These are phyloP conservation scores for Pinus taeda DNA, from an alignment of 75 land plant species.

Conservation along the genomic window DNA sequence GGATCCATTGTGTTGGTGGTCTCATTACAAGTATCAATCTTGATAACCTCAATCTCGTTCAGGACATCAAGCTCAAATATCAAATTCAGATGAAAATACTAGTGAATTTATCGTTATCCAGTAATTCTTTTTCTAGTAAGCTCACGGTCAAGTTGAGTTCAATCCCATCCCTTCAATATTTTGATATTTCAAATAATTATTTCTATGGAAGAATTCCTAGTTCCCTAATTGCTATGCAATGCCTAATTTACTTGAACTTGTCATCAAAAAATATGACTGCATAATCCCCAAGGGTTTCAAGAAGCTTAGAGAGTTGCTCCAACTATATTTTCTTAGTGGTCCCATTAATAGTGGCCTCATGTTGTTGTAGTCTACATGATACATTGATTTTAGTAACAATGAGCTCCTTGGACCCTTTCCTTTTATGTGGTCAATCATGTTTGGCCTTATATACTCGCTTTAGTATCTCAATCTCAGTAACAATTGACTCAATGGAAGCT, in stretches of 20 bases:
- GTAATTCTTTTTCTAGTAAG: slow-evolving; percentile 45
- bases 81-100: slow-evolving; percentile 27
- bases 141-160: slow-evolving; percentile 35
- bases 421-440: slow-evolving; percentile 22
- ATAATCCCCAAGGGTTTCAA: slow-evolving; percentile 29
- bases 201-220: slow-evolving; percentile 61
- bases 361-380: no score
- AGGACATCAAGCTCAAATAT: slow-evolving; percentile 48
- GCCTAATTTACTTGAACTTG: slow-evolving; percentile 41
- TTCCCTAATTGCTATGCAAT: slow-evolving; percentile 28
- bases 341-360: slow-evolving; percentile 19
- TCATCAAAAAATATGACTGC: slow-evolving; percentile 35
- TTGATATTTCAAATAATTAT: slow-evolving; percentile 53
- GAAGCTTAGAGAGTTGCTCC: slow-evolving; percentile 43
- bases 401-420: slow-evolving; percentile 52
- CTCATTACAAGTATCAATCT: slow-evolving; percentile 31
- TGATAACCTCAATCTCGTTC: slow-evolving; percentile 28
- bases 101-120: slow-evolving; percentile 36
- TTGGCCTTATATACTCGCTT: slow-evolving; percentile 41
- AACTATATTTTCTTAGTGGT: slow-evolving; percentile 50
- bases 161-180: slow-evolving; percentile 29
- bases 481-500: slow-evolving; percentile 55
- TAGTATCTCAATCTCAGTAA: slow-evolving; percentile 49
- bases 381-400: slow-evolving; percentile 75
- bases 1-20: slow-evolving; percentile 36